Base-by-base conservation (phyloP, 176 grass and related monocot species). In the Oryza coarctata region DNA sequence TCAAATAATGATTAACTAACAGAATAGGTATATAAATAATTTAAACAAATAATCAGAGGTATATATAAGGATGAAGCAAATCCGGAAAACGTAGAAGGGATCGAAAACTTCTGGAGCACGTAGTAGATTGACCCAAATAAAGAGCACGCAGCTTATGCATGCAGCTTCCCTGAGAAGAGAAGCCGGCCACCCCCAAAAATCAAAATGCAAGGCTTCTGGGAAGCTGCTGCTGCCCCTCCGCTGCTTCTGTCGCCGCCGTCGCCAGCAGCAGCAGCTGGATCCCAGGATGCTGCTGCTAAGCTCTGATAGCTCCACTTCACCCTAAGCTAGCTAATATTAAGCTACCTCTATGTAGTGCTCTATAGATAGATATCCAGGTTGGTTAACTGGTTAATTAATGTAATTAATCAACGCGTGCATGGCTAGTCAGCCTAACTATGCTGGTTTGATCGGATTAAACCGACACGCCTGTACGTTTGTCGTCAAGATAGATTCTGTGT, bases 241-340 rank as follows among this genome's bases (percentile, higher is more conserved):
- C 55, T 23, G 22, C 22, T 58, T 23, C 1, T 58, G 55, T 58
- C 55, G 23, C 49, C 18, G 49, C 18, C 18, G 49, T 55, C 49
- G 18, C 18, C 50, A 52, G 17, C 47, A 55, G 50, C 50, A 55
- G 50, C 50, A 55, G 82, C 64, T 84, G 82, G 82, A 84, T 86
- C 40, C 68, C 7, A 29, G 30, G 26, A 69, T 30, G 25, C 8
- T 25, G 65, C 74, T 71, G 52, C 75, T 49, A 70, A 43, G 11
- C 68, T n/a, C n/a, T 22, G 76, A 73, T 55, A 52, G 40, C 29
- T 23, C 83, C 83, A 79, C 67, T 20, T 29, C 39, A 36, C 58
- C 76, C 83, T 12, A 1, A 3, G 0, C 3, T 13, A 7, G 8
- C 12, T 44, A 33, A 9, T 44, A 69, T 40, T 13, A 70, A 6